These are phyloP conservation scores for Penicillium nucicola DNA, from an alignment of 495 filamentous ascomycete species.

Conservation along the genomic window DNA sequence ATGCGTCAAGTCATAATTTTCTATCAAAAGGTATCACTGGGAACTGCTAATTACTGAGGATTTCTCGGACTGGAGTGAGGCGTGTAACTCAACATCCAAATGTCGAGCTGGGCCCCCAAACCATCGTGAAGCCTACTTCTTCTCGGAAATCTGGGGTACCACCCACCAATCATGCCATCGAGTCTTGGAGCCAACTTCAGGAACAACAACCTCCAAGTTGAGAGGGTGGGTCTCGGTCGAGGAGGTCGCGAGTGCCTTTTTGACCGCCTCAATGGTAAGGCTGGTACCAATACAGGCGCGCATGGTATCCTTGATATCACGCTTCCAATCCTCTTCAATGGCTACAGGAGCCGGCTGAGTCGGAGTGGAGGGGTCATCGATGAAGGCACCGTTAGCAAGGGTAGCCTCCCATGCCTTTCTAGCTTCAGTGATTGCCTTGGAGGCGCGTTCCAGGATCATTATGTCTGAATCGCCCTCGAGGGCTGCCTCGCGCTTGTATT, in stretches of 20 bases:
- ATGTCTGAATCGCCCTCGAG: constrained; percentile 39
- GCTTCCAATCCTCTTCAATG: constrained; percentile 58
- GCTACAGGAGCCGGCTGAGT: constrained; percentile 40
- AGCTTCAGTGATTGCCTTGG: constrained; percentile 55
- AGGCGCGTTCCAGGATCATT: constrained; percentile 57
- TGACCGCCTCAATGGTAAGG: constrained; percentile 57
- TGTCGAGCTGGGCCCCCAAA: too few relatives aligned
- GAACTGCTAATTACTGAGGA: not conserved
- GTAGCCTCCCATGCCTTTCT: constrained; percentile 64
- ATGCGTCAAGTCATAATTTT: constrained; percentile 1
- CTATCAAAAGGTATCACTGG: not conserved
- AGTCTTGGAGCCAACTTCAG: constrained; percentile 46
- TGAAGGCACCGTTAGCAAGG: constrained; percentile 38
- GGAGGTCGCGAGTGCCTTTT: constrained; percentile 36
- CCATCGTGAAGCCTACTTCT: constrained; percentile 4
- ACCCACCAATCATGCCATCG: constrained; percentile 76
- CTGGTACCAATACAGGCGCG: constrained; percentile 65
- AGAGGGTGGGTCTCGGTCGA: constrained; percentile 9
- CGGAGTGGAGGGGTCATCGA: constrained; percentile 20
- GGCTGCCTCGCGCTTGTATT: constrained; percentile 47
- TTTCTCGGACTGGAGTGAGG: too few relatives aligned
- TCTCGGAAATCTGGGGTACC: constrained; percentile 58
- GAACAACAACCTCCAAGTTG: constrained; percentile 51
- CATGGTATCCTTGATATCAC: constrained; percentile 54
- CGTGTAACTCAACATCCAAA: too few relatives aligned